Evolutionary conservation across 73 alveolate genomes (phyloP).

Genomic region (Paramecium tetraurelia): DNA sequence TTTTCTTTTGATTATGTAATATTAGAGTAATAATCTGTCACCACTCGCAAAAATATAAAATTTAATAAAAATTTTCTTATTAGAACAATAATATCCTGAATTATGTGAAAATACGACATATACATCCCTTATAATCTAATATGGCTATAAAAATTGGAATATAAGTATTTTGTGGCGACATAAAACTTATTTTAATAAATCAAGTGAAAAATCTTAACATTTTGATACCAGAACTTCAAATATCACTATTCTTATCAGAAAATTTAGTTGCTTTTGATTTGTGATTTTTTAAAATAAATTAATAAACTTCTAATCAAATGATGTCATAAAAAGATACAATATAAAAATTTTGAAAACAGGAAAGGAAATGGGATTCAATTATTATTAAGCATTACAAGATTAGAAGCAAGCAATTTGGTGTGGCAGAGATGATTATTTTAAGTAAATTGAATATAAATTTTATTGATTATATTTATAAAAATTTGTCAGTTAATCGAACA

Average conservation of each 20-base stretch:
- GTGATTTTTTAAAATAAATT: no score
- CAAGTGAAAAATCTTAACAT: not conserved
- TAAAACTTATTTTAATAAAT: no score
- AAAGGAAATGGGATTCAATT: not conserved
- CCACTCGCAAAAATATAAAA: no score
- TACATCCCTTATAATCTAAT: no score
- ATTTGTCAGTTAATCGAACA: slow-evolving; percentile 52
- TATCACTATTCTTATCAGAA: not conserved
- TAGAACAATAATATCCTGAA: no score
- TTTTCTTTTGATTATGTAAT: no score
- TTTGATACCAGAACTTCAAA: not conserved
- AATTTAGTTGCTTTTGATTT: not conserved
- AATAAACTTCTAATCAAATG: not conserved
- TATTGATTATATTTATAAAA: slow-evolving; percentile 13
- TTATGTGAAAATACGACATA: no score
- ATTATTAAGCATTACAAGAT: not conserved
- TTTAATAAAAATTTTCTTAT: no score
- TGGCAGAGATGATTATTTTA: not conserved
- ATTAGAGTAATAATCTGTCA: no score
- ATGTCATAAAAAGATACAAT: not conserved
- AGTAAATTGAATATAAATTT: not conserved
- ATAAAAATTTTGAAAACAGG: not conserved
- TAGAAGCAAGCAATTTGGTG: not conserved
- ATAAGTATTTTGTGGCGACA: no score
- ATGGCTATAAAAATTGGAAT: no score